Evolutionary conservation across 2,329 filamentous ascomycete species (phyloP), one percentile per base, ranked within the genome.

Genomic region (Alternaria burnsii): DNA sequence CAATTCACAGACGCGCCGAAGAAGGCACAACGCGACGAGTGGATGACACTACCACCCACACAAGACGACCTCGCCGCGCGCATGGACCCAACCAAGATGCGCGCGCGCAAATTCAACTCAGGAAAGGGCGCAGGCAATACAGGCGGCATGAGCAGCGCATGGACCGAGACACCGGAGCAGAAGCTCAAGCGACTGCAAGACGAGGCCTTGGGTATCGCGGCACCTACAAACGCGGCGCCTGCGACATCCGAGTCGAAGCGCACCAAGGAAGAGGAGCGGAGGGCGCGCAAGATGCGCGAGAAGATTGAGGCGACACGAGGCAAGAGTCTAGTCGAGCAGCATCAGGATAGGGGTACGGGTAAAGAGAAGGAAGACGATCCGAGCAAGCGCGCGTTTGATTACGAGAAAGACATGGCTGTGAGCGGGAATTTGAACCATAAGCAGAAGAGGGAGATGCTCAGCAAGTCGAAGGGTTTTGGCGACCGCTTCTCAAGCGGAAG

Each of bases 131-230:
- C 87, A 2, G 83, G 82, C 62, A 81, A 78, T 9, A 78, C 79
- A 5, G 75, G 75, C n/a, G 76, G 80, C 46, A 86, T 87, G 72
- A 88, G 87, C 22, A 72, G 66, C 50, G 88, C 94, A 43, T 98
- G 94, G 94, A 94, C 92, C 0, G 94, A 98, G 78, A 97, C 93
- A 9, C 91, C 93, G 0, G 91, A 94, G 75, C 87, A 97, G 79
- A 97, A 96, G 78, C 87, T 91, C 59, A 89, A 90, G 77, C 86
- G 92, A 40, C 80, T 97, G 22, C 89, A 91, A 69, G 89, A 97
- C 75, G 88, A 95, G 54, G 91, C 97, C 11, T 86, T 97, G 68
- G 94, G 94, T 0, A 87, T 94, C 3, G 80, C 81, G 18, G 80
- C 80, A 26, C 79, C 83, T 4, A 74, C 79, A 56, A 71, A 72